phyloP scores from a whole-genome alignment of 2,329 filamentous ascomycete genomes.

The Botrytis paeoniae region DNA sequence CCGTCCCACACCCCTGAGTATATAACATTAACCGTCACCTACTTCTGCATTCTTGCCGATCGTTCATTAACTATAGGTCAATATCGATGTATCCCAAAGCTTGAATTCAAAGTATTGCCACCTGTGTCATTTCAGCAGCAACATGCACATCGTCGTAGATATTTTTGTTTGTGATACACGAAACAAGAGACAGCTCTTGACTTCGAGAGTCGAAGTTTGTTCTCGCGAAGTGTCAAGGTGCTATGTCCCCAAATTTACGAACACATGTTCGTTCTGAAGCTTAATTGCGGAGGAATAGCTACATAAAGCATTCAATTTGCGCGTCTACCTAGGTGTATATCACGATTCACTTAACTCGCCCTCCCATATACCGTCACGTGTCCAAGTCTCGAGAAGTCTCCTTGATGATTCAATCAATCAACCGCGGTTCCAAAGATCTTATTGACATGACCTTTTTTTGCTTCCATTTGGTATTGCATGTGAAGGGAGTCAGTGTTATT shows the following conservation, averaged over 20 bases:
- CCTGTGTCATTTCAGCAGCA: neutral
- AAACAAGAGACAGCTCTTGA: too few relatives aligned
- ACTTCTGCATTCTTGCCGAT: neutral
- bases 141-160: neutral
- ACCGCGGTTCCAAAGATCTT: neutral
- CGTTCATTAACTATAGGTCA: neutral
- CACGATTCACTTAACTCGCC: neutral
- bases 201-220: neutral
- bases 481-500: neutral
- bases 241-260: neutral
- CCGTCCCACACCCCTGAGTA: too few relatives aligned
- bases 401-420: too few relatives aligned
- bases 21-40: neutral
- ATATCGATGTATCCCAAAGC: neutral
- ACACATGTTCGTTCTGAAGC: neutral
- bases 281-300: neutral
- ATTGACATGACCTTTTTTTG: neutral
- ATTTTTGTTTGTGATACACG: neutral
- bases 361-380: neutral
- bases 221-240: too few relatives aligned
- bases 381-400: neutral
- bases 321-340: neutral
- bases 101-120: neutral
- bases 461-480: neutral
- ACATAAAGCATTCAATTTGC: neutral